Base-by-base conservation (phyloP, 768 basidiomycete genomes). In the Sarcomyxa edulis region DNA sequence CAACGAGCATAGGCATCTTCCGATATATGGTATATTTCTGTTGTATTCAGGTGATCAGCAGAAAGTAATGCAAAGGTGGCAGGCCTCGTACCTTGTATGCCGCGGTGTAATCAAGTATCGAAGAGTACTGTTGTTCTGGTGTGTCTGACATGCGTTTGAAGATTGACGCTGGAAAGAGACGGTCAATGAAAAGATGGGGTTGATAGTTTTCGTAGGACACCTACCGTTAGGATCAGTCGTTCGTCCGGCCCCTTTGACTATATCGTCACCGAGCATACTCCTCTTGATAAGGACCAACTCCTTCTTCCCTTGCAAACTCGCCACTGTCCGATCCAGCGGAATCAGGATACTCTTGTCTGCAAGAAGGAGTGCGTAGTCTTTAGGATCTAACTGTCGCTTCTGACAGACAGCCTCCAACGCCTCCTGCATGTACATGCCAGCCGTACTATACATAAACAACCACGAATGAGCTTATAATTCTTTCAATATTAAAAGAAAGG, bases 381-480 rank as follows among this genome's bases (percentile, higher is more conserved):
- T 78, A 21, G 84, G 74, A 49, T 83, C 74, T 20, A 89, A 60
- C 51, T 77, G 78, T 34, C 82, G 74, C 52, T 76, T 78, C 25
- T 75, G 69, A 54, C 87, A 91, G 1, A 90, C 83, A 15, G 81
- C 68, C 45, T 96, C 95, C 16, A 96, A 73, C 1, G 90, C 89
- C 58, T 98, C 95, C 50, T 94, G 92, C 78, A 97, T 85, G 58
- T 98, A 98, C 84, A 92, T 96, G 7, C 88, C 91, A 10, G 88
- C 81, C 7, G 91, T 81, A 5, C 84, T 89, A 51, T 27, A 24
- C n/a, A n/a, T n/a, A n/a, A n/a, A n/a, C n/a, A n/a, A n/a, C n/a
- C n/a, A 20, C 35, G n/a, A 6, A 29, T 16, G 36, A 32, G 37
- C 9, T 23, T 15, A 24, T 20, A 19, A 14, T n/a, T n/a, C n/a